Percentiles rank a stretch among this genome's conserved stretches.
Evolutionary conservation across 2,329 filamentous ascomycete species (phyloP).

Genomic region (Fusarium virguliforme): DNA sequence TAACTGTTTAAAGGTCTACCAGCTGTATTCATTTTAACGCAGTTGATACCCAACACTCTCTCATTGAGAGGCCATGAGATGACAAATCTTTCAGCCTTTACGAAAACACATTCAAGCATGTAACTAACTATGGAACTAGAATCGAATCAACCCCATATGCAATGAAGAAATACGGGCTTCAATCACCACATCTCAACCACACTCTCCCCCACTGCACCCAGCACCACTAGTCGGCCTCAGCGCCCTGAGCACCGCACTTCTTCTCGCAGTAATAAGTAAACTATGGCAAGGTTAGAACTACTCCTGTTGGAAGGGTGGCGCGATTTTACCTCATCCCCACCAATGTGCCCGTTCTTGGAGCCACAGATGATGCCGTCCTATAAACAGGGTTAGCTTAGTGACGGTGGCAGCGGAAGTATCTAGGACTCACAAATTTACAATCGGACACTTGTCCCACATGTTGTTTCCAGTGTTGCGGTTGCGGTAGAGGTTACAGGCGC

Average conservation of each 20-base stretch:
- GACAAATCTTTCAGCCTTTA: no score
- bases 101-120: no score
- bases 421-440: conserved; percentile 10
- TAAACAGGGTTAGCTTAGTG: neutral
- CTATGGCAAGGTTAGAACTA: neutral
- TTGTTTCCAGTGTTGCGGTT: conserved; percentile 23
- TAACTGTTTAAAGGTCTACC: no score
- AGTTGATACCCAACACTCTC: no score
- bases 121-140: no score
- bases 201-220: neutral
- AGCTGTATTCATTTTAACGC: no score
- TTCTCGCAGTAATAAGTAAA: conserved; percentile 17
- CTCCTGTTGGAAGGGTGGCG: neutral
- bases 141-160: no score
- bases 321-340: conserved; percentile 5
- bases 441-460: conserved; percentile 22
- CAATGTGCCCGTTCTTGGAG: conserved; percentile 3
- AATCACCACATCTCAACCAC: neutral
- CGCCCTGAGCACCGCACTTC: conserved; percentile 12
- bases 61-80: no score
- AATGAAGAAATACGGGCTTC: neutral
- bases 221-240: conserved; percentile 11
- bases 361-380: conserved; percentile 7
- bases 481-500: conserved; percentile 17
- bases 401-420: neutral